Evolutionary conservation across 192 early-diverging fungal species (phyloP).

Genomic region (Entomortierella parvispora): DNA sequence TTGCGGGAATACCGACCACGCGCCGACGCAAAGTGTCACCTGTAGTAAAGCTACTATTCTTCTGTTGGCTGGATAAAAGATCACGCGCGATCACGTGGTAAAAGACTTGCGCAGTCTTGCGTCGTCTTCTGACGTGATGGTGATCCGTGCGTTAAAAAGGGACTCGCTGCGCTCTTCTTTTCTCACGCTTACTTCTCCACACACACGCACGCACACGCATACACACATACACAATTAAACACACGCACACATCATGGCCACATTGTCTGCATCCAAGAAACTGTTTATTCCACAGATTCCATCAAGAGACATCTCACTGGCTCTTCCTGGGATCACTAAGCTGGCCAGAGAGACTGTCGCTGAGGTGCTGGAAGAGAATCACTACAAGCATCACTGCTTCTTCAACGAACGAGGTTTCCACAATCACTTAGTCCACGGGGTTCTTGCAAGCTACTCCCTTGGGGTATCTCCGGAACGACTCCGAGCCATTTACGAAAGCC

Average conservation of each 20-base stretch:
- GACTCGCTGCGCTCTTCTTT: neutral
- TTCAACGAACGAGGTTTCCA: slow-evolving; percentile 66
- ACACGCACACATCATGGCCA: slow-evolving; percentile 1
- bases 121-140: no score
- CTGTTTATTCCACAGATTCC: slow-evolving; percentile 8
- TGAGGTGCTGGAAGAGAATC: slow-evolving; percentile 58
- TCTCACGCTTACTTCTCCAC: neutral
- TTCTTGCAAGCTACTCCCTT: slow-evolving; percentile 65
- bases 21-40: no score
- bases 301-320: slow-evolving; percentile 16
- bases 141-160: no score
- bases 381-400: slow-evolving; percentile 62
- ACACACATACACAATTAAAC: no score
- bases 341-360: slow-evolving; percentile 51
- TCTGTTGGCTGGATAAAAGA: no score
- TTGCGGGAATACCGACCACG: no score
- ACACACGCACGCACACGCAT: neutral
- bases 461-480: slow-evolving; percentile 61
- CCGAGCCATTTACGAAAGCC: slow-evolving; percentile 58
- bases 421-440: slow-evolving; percentile 66
- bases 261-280: neutral
- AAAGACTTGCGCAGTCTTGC: no score
- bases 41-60: no score
- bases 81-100: no score
- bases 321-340: slow-evolving; percentile 58